phyloP scores from a whole-genome alignment of 2,329 filamentous ascomycete genomes.

The Dothideomycetes sp. region DNA sequence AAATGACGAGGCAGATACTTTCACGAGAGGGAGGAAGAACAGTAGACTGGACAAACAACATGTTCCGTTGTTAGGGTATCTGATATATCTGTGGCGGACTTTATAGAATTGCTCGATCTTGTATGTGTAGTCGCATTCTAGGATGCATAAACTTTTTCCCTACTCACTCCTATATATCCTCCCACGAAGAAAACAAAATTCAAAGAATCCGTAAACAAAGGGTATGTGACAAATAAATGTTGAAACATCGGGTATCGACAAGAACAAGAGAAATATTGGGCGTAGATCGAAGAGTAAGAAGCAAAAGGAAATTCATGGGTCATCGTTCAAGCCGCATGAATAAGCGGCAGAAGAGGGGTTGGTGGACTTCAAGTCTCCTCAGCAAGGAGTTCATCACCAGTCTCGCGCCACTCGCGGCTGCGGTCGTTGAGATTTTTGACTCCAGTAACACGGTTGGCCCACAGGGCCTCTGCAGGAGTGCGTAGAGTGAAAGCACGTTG shows the following conservation, averaged over 20 bases:
- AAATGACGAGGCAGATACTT: too few species aligned
- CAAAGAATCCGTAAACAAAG: too few species aligned
- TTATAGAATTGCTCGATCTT: too few species aligned
- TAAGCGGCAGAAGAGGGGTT: not conserved
- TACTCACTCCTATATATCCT: too few species aligned
- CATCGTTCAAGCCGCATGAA: too few species aligned
- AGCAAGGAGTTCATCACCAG: constrained; percentile 52
- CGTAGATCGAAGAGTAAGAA: constrained; percentile 4
- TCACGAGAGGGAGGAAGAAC: too few species aligned
- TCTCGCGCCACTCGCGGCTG: constrained; percentile 86
- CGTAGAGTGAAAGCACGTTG: constrained; percentile 92
- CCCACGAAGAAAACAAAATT: too few species aligned
- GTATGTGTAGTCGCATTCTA: too few species aligned
- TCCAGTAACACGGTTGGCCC: constrained; percentile 74
- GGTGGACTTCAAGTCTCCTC: constrained; percentile 15
- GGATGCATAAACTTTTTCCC: too few species aligned
- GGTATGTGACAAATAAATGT: not conserved
- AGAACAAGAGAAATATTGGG: not conserved
- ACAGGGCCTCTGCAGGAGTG: constrained; percentile 78
- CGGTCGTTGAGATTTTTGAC: constrained; percentile 73
- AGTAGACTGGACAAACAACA: too few species aligned
- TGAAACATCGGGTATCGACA: constrained; percentile 10
- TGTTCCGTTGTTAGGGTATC: too few species aligned
- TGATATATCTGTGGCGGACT: too few species aligned
- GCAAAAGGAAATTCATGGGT: not conserved